Evolutionary conservation across 352 stramenopile genomes (phyloP), one percentile per base, ranked within the genome.

Genomic region (Globisporangium echinulatum): DNA sequence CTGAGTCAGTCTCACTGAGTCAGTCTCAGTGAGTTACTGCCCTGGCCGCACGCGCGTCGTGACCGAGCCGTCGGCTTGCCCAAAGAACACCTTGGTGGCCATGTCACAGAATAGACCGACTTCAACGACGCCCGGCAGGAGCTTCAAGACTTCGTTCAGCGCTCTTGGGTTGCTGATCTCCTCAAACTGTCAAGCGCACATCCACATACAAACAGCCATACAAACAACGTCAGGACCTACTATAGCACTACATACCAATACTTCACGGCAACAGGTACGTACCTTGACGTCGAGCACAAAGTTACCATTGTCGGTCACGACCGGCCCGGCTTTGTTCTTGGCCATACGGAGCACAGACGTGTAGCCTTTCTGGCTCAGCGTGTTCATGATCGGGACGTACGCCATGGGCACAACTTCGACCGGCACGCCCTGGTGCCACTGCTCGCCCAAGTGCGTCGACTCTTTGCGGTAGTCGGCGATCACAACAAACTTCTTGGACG

Each of bases 321-420:
- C 96, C 38, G 97, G 97, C 44, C 98, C 94, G 64, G 87, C 88
- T 72, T 96, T 99, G 79, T 66, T 78, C 72, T 90, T 85, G 63
- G 82, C 85, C 85, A 94, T 94, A 46, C 85, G 85, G 47, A 94
- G 71, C 59, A 90, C 74, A 0, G 81, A 67, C 49, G 69, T 65
- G 36, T 81, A 82, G 38, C 72, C 69, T 10, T 92, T 71, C 7
- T 79, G 67, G 48, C 77, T 55, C 56, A 94, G 73, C 66, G 71
- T 79, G 49, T 85, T 76, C 69, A 94, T 91, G 13, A 97, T 87
- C 65, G 96, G 95, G 69, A 99, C 94, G 72, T 99, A 97, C 57
- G 96, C 98, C 75, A 99, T 98, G 7, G 97, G 96, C 11, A 96
- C 83, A 59, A 99, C 97, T 80, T 99, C 97, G 13, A 99, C 87